Conservation (phyloP, 129 eudicot genomes). For the Heracleum sosnowskyi region DNA sequence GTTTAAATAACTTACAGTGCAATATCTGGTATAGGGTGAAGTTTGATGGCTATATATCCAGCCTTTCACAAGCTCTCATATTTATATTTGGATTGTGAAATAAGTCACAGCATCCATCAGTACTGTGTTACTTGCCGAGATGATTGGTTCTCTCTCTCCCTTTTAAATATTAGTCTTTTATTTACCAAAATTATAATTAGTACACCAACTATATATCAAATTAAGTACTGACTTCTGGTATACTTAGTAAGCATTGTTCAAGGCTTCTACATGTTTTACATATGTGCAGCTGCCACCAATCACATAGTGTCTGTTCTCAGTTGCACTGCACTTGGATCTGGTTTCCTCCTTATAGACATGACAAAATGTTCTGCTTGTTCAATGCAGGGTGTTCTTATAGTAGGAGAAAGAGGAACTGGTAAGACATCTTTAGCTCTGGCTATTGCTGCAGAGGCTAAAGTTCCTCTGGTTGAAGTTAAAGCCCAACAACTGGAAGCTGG, state of each 20-base stretch:
- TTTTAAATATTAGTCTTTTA: too few species aligned
- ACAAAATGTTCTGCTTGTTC: slow-evolving; percentile 8
- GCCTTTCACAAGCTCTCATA: not conserved
- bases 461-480: slow-evolving; percentile 78
- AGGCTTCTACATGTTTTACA: slow-evolving; percentile 3
- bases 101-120: not conserved
- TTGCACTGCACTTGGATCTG: not conserved
- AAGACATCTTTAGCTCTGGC: slow-evolving; percentile 91
- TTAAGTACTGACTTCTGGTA: not conserved
- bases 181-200: not conserved
- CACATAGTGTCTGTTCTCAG: not conserved
- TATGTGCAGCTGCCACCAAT: slow-evolving; percentile 9
- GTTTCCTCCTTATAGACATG: slow-evolving; percentile 7
- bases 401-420: slow-evolving; percentile 92
- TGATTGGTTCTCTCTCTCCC: not conserved
- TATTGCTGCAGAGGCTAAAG: slow-evolving; percentile 93
- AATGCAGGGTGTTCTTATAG: slow-evolving; percentile 88
- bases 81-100: not conserved
- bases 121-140: not conserved
- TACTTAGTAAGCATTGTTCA: not conserved
- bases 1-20: not conserved
- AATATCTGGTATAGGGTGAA: not conserved
- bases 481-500: slow-evolving; percentile 79
- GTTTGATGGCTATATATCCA: not conserved
- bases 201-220: not conserved